Percentiles rank a stretch among this genome's conserved stretches.
Evolutionary conservation across 169 alveolate genomes (phyloP).

Genomic region (Cryptosporidium bovis): DNA sequence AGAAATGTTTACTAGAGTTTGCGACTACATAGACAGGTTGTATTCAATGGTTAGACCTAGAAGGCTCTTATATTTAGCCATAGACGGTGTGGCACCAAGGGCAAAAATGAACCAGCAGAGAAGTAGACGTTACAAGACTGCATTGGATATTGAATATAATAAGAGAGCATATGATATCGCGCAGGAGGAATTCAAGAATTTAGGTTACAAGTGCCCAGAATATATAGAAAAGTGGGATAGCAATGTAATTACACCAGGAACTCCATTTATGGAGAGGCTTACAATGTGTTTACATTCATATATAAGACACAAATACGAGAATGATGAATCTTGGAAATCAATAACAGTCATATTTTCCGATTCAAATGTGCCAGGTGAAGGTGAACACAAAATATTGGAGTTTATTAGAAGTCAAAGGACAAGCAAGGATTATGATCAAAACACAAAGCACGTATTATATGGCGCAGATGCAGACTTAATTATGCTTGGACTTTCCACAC

Average conservation of each 20-base stretch:
- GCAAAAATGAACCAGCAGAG: constrained; percentile 99
- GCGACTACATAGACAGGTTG: constrained; percentile 92
- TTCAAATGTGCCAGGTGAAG: constrained; percentile 98
- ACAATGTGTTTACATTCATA: constrained; percentile 79
- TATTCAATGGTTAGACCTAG: constrained; percentile 94
- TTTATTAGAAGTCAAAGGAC: constrained; percentile 84
- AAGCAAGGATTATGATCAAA: constrained; percentile 85
- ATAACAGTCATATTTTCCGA: constrained; percentile 95
- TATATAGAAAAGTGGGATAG: constrained; percentile 91
- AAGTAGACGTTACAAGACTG: constrained; percentile 93
- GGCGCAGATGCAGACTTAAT: constrained; percentile 99
- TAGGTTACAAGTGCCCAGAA: constrained; percentile 79
- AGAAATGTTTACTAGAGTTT: constrained; percentile 92
- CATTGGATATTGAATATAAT: constrained; percentile 82
- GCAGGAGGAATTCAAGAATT: constrained; percentile 76
- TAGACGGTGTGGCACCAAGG: constrained; percentile 99
- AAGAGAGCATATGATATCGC: constrained; percentile 81
- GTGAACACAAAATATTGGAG: constrained; percentile 99
- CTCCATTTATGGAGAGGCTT: constrained; percentile 95
- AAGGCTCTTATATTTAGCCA: constrained; percentile 94
- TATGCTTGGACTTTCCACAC: constrained; percentile 96
- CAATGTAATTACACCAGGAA: constrained; percentile 99
- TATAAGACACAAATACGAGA: constrained; percentile 89
- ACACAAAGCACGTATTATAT: constrained; percentile 96
- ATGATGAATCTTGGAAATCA: constrained; percentile 91